Conservation (phyloP, 441 rosid species). For the Croton laevigatus region DNA sequence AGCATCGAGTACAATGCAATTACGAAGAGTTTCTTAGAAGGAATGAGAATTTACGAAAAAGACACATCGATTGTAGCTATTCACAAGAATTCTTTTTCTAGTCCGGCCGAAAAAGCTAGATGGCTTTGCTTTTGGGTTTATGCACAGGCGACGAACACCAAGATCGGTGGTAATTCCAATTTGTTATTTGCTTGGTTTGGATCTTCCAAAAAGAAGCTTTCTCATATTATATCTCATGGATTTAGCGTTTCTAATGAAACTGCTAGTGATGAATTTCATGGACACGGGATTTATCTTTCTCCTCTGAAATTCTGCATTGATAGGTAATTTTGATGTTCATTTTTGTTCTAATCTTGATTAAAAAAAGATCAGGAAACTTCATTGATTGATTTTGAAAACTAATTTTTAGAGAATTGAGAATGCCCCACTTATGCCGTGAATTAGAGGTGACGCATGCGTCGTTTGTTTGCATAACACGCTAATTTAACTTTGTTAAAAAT, state of each 20-base stretch:
- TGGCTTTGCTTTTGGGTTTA: slow-evolving; percentile 28
- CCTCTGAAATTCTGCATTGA: slow-evolving; percentile 17
- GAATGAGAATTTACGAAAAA: slow-evolving; percentile 17
- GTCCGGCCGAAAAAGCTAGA: slow-evolving; percentile 29
- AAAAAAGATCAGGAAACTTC: neutral
- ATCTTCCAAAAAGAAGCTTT: slow-evolving; percentile 38
- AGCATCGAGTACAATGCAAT: slow-evolving; percentile 15
- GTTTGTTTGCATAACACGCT: too few species aligned
- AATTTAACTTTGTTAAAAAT: too few species aligned
- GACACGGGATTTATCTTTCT: slow-evolving; percentile 36
- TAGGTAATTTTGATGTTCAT: slow-evolving; percentile 26
- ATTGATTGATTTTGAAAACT: neutral
- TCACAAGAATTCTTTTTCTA: slow-evolving; percentile 30
- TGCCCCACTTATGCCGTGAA: too few species aligned
- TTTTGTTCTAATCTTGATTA: neutral
- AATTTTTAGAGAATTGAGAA: neutral
- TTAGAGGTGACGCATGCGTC: too few species aligned
- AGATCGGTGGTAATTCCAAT: slow-evolving; percentile 39
- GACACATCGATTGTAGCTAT: slow-evolving; percentile 34
- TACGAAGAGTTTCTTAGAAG: slow-evolving; percentile 19
- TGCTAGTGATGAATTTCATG: slow-evolving; percentile 14
- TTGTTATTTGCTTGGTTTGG: slow-evolving; percentile 44
- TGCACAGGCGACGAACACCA: slow-evolving; percentile 32
- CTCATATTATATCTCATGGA: slow-evolving; percentile 36
- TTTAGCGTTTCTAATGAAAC: slow-evolving; percentile 26